phyloP scores from a whole-genome alignment of 306 rosid species.

The Elaeagnus macrophylla region DNA sequence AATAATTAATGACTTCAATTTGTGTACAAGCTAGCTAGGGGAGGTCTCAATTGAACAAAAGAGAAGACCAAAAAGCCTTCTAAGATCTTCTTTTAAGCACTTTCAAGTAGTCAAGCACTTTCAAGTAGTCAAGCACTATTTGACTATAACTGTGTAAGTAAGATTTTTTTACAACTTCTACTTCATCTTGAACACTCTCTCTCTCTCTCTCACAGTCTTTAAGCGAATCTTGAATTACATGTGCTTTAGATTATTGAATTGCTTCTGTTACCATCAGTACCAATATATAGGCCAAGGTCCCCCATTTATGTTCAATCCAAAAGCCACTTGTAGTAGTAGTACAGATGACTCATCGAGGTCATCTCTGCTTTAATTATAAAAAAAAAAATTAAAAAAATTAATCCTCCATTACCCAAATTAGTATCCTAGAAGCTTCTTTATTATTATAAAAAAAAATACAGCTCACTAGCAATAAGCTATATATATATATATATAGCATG shows the following conservation, averaged over 20 bases:
- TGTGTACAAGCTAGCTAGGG: no score
- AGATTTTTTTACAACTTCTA: constrained; percentile 25
- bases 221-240: not conserved
- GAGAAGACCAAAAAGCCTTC: not conserved
- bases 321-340: constrained; percentile 36
- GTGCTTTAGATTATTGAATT: constrained; percentile 23
- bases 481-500: constrained; percentile 5
- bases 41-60: no score
- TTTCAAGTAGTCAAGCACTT: constrained; percentile 6
- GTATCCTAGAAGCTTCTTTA: constrained; percentile 28
- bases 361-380: constrained; percentile 9
- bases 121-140: constrained; percentile 27
- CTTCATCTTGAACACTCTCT: not conserved
- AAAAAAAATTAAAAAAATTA: constrained; percentile 10
- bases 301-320: constrained; percentile 15
- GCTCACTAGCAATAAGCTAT: constrained; percentile 20
- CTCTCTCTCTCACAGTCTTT: not conserved
- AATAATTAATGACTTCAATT: no score
- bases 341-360: constrained; percentile 26
- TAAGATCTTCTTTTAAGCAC: not conserved
- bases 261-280: constrained; percentile 33
- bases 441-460: constrained; percentile 2
- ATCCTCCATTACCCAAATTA: constrained; percentile 37
- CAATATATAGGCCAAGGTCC: constrained; percentile 28
- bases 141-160: constrained; percentile 10